A percentile compares a stretch with the other conserved stretches of the same genome.
These are phyloP conservation scores for Citeromyces hawaiiensis DNA, from an alignment of 1,139 yeast species.

Conservation along the genomic window DNA sequence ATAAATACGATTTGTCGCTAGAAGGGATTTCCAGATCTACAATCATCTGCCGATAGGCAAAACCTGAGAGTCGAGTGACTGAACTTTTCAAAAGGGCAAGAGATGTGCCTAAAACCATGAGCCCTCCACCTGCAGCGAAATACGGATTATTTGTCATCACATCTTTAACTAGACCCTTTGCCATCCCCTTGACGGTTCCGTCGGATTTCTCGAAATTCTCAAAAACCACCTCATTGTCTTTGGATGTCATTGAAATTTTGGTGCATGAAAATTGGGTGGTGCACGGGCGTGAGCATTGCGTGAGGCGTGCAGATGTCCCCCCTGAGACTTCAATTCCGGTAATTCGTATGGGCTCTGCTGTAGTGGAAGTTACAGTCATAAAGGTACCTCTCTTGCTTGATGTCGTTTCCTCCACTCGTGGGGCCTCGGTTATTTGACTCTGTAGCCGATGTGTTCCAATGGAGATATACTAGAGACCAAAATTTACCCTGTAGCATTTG, in stretches of 20 bases:
- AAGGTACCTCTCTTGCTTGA: no score
- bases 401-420: no score
- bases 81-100: conserved; percentile 71
- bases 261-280: not conserved
- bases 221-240: not conserved
- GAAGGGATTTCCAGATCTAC: conserved; percentile 92
- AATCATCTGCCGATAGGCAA: conserved; percentile 69
- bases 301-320: no score
- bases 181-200: conserved; percentile 5
- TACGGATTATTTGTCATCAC: conserved; percentile 70
- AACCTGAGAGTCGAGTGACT: conserved; percentile 44
- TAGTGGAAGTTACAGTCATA: no score
- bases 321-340: no score
- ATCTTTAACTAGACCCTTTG: conserved; percentile 4
- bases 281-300: not conserved
- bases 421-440: no score
- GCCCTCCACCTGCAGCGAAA: conserved; percentile 95
- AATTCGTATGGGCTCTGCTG: no score
- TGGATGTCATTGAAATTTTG: not conserved
- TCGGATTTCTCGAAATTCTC: conserved; percentile 3
- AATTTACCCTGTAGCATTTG: no score
- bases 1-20: conserved; percentile 82
- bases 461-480: no score
- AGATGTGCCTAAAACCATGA: conserved; percentile 86
- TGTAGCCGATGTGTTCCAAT: no score